phyloP scores from a whole-genome alignment of 805 yeast species.

The Candida michaelii region DNA sequence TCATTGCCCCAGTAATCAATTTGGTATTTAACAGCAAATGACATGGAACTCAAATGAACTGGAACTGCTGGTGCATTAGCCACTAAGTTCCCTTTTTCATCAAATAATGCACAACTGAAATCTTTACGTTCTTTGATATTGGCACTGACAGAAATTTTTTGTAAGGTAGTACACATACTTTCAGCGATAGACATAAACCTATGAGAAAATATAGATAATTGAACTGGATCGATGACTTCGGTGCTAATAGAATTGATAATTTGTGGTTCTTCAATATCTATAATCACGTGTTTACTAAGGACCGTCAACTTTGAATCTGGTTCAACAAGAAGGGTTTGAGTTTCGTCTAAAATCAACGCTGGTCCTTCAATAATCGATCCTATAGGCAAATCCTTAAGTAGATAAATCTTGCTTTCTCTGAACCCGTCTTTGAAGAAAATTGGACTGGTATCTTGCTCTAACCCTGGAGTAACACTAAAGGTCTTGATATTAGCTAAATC shows the following conservation, averaged over 20 bases:
- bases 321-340: constrained; percentile 76
- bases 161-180: constrained; percentile 80
- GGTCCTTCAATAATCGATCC: constrained; percentile 68
- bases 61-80: constrained; percentile 91
- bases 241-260: constrained; percentile 10
- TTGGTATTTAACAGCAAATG: constrained; percentile 71
- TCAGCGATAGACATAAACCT: constrained; percentile 90
- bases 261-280: constrained; percentile 27
- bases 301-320: constrained; percentile 59
- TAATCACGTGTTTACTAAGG: constrained; percentile 60
- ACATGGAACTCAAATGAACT: constrained; percentile 85
- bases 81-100: constrained; percentile 70
- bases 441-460: constrained; percentile 8
- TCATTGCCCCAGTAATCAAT: constrained; percentile 63
- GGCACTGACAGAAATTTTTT: constrained; percentile 77
- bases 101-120: constrained; percentile 82
- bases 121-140: constrained; percentile 83
- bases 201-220: constrained; percentile 75
- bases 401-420: constrained; percentile 47
- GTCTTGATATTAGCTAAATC: constrained; percentile 18
- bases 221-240: constrained; percentile 59
- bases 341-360: constrained; percentile 73
- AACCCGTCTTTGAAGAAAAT: constrained; percentile 59
- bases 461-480: not conserved
- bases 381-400: constrained; percentile 49